Base-by-base conservation (phyloP, 2,329 filamentous ascomycete species). In the Coniochaeta ligniaria region DNA sequence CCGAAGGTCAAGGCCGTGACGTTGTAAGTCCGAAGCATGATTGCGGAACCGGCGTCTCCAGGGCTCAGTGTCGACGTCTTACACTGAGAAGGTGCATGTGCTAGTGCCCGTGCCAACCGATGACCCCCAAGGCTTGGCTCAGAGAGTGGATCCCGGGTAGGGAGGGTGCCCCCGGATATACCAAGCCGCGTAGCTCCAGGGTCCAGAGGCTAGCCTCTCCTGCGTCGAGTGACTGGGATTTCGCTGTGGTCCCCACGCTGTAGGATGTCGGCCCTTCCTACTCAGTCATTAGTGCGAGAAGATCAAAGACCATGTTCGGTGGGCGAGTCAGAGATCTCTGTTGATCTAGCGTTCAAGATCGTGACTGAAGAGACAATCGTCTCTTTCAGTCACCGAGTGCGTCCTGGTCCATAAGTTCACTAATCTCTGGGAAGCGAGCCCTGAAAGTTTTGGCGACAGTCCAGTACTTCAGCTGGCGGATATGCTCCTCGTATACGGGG, bases 401-500 rank as follows among this genome's bases (percentile, higher is more conserved):
- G 31, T 38, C 33, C 31, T 56, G 22, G 31, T 56, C 54, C 22
- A 56, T 56, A 12, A 56, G 31, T 35, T 36, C 33, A 26, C 31
- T 38, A 9, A 72, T 64, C 1, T 66, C 66, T 1, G 69, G 69
- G 36, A 70, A 70, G 8, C 63, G 61, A 12, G 62, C 60, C 24
- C 69, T 63, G 52, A 72, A 72, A 0, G 64, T 61, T 6, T 66
- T 62, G 3, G 67, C 68, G 3, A 71, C 67, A 0, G 69, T 69
- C 69, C 69, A 71, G 60, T 71, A 67, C 41, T 63, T 63, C 57
- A 71, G 65, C 45, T 70, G 69, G 2, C 69, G 67, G 38, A 71
- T 65, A 43, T 72, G 69, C 54, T 71, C 67, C 45, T 71, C 68
- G 59, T 68, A 71, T 17, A 72, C 67, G 1, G 70, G 70, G 58